Base-by-base conservation (phyloP, 306 rosid genomes). In the Ziziphus jujuba region DNA sequence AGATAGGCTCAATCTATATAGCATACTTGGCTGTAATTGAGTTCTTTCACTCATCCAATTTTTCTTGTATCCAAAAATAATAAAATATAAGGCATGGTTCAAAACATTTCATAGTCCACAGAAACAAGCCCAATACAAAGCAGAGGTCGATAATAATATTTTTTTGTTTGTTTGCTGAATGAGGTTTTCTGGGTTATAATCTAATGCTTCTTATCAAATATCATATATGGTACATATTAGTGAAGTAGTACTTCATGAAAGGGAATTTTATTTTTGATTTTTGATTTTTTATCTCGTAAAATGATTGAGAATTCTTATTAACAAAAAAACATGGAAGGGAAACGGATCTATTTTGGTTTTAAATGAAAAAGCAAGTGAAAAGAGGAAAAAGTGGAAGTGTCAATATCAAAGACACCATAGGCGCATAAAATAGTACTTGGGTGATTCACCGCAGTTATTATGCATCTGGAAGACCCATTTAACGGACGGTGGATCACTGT, bases 1-100 rank as follows among this genome's bases (percentile, higher is more conserved):
- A 65, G 85, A 72, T 74, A 77, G 81, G 65, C 76, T 75, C 75
- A 66, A 77, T 80, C 82, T 49, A n/a, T 13, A 23, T 25, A 40
- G 43, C 63, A 20, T 22, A 54, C 65, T 59, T 75, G 83, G 72
- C 73, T 71, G 76, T 72, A 61, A 68, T 52, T 71, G 62, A 63
- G 47, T 68, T 65, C 72, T 75, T 51, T 15, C 59, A 67, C 87
- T 72, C 79, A 28, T 60, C 63, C 55, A 68, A 14, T 13, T 43
- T 67, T 77, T 47, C 15, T 10, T 56, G 14, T 23, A 63, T 7
- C 7, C 17, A 24, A 24, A n/a, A 36, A 38, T 9, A n/a, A n/a
- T n/a, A n/a, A n/a, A n/a, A n/a, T n/a, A n/a, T 17, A 4, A 20
- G 43, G 43, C 43, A 20, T 23, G 66, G 65, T 28, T 72, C 62